Evolutionary conservation across 129 eudicot species (phyloP).

Genomic region (Scalesia atractyloides): DNA sequence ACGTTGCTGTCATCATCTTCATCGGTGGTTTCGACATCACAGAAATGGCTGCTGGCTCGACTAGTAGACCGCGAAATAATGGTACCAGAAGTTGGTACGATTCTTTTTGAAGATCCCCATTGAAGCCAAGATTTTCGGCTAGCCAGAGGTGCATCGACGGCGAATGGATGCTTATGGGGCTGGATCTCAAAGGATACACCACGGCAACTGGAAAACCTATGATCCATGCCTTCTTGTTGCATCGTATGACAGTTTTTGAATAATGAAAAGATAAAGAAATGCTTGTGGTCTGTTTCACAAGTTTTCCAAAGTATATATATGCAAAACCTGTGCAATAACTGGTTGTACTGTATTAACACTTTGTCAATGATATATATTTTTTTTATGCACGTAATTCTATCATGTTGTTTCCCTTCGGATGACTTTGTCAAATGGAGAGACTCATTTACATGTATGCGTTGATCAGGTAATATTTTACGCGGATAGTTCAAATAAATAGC

Average conservation of each 20-base stretch:
- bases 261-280: neutral
- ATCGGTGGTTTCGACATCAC: conserved; percentile 53
- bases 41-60: conserved; percentile 66
- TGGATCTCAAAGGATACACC: conserved; percentile 75
- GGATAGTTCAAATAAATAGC: no score
- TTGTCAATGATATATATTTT: neutral
- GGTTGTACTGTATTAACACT: conserved; percentile 12
- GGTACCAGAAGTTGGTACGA: conserved; percentile 41
- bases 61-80: conserved; percentile 40
- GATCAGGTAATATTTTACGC: neutral
- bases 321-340: neutral
- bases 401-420: neutral
- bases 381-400: neutral
- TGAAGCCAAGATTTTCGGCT: conserved; percentile 46
- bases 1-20: conserved; percentile 31
- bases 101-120: conserved; percentile 45
- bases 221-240: conserved; percentile 39
- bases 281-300: conserved; percentile 9
- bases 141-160: conserved; percentile 34
- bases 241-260: neutral
- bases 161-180: conserved; percentile 57
- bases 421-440: neutral
- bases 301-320: conserved; percentile 12
- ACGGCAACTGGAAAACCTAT: conserved; percentile 68
- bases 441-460: neutral